These are phyloP conservation scores for Trametes maxima DNA, from an alignment of 768 basidiomycete genomes.

Conservation along the genomic window DNA sequence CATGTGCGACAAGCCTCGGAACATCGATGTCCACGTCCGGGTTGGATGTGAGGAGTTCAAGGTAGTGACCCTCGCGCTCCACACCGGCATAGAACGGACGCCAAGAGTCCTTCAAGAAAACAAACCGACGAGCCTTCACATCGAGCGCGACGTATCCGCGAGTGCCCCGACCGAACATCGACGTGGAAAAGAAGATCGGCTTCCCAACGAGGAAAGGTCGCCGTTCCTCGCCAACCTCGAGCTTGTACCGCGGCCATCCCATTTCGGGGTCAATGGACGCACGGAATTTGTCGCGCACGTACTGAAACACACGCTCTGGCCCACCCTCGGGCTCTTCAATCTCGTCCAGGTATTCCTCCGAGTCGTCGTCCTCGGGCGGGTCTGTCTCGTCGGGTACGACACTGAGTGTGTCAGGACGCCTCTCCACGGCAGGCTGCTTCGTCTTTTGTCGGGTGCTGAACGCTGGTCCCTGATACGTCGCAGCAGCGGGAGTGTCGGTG, in stretches of 20 bases:
- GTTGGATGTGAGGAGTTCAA: neutral
- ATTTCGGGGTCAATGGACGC: neutral
- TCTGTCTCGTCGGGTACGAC: no score
- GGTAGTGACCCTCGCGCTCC: slow-evolving; percentile 8
- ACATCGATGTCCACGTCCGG: neutral
- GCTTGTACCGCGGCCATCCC: slow-evolving; percentile 9
- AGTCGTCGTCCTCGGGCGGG: no score
- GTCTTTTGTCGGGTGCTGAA: no score
- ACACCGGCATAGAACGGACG: neutral
- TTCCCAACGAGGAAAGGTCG: slow-evolving; percentile 5
- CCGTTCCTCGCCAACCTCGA: neutral
- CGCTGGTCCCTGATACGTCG: no score
- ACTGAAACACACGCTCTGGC: neutral
- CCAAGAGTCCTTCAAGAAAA: slow-evolving; percentile 24
- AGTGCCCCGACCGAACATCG: slow-evolving; percentile 11
- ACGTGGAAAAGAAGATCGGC: neutral
- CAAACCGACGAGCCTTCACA: neutral
- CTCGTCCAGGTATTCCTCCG: no score
- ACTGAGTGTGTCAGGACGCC: no score
- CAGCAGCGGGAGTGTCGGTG: no score
- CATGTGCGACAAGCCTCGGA: slow-evolving; percentile 9
- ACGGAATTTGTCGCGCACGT: neutral
- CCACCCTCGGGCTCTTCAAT: no score
- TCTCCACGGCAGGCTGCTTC: no score
- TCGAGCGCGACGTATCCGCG: slow-evolving; percentile 20